Conservation (phyloP, 2,329 filamentous ascomycete genomes). For the Phoma herbarum region DNA sequence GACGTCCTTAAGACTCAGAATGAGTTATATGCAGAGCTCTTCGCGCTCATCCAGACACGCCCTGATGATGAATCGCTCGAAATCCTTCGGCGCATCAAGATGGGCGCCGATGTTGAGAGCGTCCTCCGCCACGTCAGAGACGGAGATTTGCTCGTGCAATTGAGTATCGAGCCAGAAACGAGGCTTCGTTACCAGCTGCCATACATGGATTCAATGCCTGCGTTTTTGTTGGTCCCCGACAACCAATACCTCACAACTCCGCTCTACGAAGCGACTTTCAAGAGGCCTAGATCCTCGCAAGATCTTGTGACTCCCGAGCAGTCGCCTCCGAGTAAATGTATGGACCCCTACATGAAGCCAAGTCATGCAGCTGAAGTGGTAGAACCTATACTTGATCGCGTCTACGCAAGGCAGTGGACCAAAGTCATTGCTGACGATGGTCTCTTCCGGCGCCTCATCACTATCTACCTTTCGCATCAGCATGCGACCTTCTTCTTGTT, state of each 20-base stretch:
- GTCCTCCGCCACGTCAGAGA: constrained; percentile 27
- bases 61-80: constrained; percentile 23
- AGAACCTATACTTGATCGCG: constrained; percentile 24
- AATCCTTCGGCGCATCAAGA: constrained; percentile 27
- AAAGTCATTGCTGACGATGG: constrained; percentile 27
- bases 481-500: constrained; percentile 25
- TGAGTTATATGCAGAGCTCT: constrained; percentile 25
- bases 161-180: constrained; percentile 20
- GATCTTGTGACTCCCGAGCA: not conserved
- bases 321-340: constrained; percentile 3
- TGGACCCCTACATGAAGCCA: constrained; percentile 26
- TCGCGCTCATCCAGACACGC: constrained; percentile 21
- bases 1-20: constrained; percentile 21
- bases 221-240: constrained; percentile 13
- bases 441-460: constrained; percentile 27
- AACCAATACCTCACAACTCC: constrained; percentile 23
- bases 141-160: constrained; percentile 26
- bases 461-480: constrained; percentile 24
- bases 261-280: constrained; percentile 21
- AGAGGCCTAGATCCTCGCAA: constrained; percentile 7
- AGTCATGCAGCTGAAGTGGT: constrained; percentile 29
- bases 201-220: constrained; percentile 19
- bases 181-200: constrained; percentile 23
- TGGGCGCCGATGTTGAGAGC: constrained; percentile 21
- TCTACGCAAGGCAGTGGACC: constrained; percentile 30